phyloP scores from a whole-genome alignment of 495 filamentous ascomycete species.

The Collariella sp. region DNA sequence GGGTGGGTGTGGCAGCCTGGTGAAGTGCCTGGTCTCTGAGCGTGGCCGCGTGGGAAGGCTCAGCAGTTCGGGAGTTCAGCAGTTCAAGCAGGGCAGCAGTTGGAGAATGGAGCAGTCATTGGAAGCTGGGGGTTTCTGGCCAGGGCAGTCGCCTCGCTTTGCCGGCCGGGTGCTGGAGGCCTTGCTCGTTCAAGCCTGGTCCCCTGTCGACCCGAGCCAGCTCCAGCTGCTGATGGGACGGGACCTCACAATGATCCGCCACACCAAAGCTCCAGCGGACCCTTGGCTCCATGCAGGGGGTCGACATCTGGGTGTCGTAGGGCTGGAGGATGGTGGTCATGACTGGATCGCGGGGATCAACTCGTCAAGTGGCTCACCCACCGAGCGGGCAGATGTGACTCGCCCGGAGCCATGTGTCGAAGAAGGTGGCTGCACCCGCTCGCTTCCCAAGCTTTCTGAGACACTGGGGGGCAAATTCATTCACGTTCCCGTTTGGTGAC shows the following conservation, averaged over 20 bases:
- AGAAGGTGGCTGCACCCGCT: neutral
- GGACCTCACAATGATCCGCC: constrained; percentile 22
- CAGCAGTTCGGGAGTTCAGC: constrained; percentile 1
- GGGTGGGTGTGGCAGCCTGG: constrained; percentile 8
- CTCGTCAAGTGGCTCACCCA: neutral
- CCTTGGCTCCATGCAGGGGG: constrained; percentile 10
- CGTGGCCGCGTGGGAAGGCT: constrained; percentile 7
- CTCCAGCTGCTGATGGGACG: neutral
- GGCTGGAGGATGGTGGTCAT: neutral
- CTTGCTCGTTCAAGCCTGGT: neutral
- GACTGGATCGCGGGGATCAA: constrained; percentile 5
- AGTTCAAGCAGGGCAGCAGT: neutral
- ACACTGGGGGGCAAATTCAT: neutral
- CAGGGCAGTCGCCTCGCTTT: neutral
- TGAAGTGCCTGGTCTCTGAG: constrained; percentile 2
- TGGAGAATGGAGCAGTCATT: neutral
- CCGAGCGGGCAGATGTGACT: constrained; percentile 15
- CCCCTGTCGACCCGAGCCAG: neutral
- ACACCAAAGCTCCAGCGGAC: neutral
- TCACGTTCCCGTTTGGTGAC: too few species aligned
- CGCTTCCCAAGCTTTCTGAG: neutral
- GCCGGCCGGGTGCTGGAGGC: neutral
- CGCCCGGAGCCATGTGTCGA: constrained; percentile 8
- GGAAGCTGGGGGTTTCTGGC: constrained; percentile 10
- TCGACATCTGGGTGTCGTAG: constrained; percentile 5